Evolutionary conservation across 2,329 filamentous ascomycete species (phyloP), one percentile per base, ranked within the genome.

Genomic region (Purpureocillium takamizusanense): DNA sequence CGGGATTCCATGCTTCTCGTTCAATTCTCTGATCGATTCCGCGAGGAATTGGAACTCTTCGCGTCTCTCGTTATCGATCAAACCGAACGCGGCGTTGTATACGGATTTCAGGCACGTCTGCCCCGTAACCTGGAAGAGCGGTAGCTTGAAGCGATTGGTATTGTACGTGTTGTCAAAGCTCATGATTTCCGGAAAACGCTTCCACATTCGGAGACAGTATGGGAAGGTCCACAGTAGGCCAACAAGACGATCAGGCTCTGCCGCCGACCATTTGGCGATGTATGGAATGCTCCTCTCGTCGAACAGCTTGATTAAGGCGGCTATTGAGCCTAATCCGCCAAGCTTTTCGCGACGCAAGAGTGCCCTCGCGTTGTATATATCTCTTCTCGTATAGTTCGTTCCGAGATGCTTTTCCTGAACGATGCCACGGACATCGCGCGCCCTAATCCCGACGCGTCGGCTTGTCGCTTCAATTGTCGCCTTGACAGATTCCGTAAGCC

Each of bases 391-490:
- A 10, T 25, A 25, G 21, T 27, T 15, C 33, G 23, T 29, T 35
- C 23, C n/a, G 33, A 7, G 33, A 29, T 35, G 23, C 23, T 28
- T 35, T 14, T 27, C 21, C 14, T 35, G 21, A 16, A 27, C 33
- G 33, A 35, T 35, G 33, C 33, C 33, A 35, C 33, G 33, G 21
- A 35, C 25, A 35, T 35, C 33, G 33, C 33, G 33, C 33, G 33
- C 33, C 33, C 23, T 35, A 7, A 35, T 35, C 23, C 33, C 33
- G 30, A 28, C 31, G 31, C 41, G 43, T 25, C 36, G 43, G 36
- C 41, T 45, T 21, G 36, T 38, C 18, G 34, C 29, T 35, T 43
- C 35, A 38, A 45, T 30, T 12, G 38, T 43, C 35, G 40, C 32
- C 41, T 37, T 45, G 35, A 41, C 32, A 23, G 41, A 33, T 4